phyloP scores from a whole-genome alignment of 2,329 filamentous ascomycete genomes.

The Talaromyces rugulosus region DNA sequence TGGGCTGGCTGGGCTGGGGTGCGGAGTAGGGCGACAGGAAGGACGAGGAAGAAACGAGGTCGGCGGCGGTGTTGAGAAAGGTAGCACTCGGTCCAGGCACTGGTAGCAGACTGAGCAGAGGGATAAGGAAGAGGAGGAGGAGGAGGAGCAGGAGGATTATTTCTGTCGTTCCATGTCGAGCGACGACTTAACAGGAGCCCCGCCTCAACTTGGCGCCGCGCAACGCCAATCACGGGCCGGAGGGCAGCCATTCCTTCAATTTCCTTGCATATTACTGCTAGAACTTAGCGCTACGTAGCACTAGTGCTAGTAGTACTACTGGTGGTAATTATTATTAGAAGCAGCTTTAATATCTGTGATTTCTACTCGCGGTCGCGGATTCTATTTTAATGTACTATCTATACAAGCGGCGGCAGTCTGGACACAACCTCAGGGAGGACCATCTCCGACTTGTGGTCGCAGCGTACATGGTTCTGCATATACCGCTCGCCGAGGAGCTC shows the following conservation, averaged over 20 bases:
- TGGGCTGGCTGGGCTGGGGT: constrained; percentile 12
- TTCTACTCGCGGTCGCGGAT: too few relatives aligned
- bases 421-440: constrained; percentile 39
- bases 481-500: constrained; percentile 22
- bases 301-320: too few relatives aligned
- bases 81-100: not conserved
- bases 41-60: constrained; percentile 33
- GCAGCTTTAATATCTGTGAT: not conserved
- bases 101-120: not conserved
- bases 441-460: constrained; percentile 38
- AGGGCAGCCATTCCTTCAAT: not conserved
- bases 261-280: not conserved
- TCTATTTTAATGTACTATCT: not conserved
- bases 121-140: not conserved
- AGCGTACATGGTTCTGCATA: constrained; percentile 33
- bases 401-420: constrained; percentile 16
- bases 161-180: not conserved
- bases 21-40: constrained; percentile 29
- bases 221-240: constrained; percentile 1
- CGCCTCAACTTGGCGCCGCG: constrained; percentile 6
- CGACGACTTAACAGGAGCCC: constrained; percentile 16
- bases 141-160: not conserved
- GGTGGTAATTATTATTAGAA: not conserved
- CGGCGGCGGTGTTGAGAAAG: constrained; percentile 28
- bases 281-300: not conserved